Base-by-base conservation (phyloP, 1,139 yeast genomes). In the Yamadazyma spencermartinsiae region DNA sequence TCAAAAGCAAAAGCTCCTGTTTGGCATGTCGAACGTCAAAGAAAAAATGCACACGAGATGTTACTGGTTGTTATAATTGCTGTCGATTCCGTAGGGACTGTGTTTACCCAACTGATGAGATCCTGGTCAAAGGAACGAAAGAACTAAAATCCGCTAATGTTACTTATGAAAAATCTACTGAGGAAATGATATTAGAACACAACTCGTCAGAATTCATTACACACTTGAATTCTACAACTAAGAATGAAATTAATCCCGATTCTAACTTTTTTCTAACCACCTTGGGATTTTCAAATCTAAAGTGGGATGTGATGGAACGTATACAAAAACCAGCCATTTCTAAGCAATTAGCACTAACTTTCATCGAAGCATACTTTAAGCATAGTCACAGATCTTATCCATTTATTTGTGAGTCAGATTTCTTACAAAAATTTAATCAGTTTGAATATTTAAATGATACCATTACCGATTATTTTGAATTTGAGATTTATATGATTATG, bases 401-500 rank as follows among this genome's bases (percentile, higher is more conserved):
- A 10, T 64, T 71, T 50, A 56, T 71, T 23, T 63, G 67, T 42
- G 68, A 68, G 39, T 47, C 58, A 4, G 61, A 58, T 7, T 70
- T 71, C 38, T 35, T 65, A 30, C 54, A 54, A 3, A 53, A 54
- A 17, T 64, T 70, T 7, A 31, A 34, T 2, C 5, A 35, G 4
- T 13, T 38, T 6, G 40, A 38, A 2, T 20, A n/a, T 28, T 26
- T 40, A 8, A 34, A 26, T 35, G 41, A 36, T 11, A 21, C 20
- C 4, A 33, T 42, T 9, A 31, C 41, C 10, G 24, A 13, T 12
- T 40, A 39, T 19, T 21, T 31, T 19, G 45, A 42, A 12, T 56
- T 71, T 45, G 74, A 73, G 50, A 47, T 74, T n/a, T 66, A 64
- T 46, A 68, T 74, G 73, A 65, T 72, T 3, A 61, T 73, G 58